A percentile compares a stretch with the other conserved stretches of the same genome.
phyloP scores from a whole-genome alignment of 108 stramenopile species.

The Fragilaria radians region DNA sequence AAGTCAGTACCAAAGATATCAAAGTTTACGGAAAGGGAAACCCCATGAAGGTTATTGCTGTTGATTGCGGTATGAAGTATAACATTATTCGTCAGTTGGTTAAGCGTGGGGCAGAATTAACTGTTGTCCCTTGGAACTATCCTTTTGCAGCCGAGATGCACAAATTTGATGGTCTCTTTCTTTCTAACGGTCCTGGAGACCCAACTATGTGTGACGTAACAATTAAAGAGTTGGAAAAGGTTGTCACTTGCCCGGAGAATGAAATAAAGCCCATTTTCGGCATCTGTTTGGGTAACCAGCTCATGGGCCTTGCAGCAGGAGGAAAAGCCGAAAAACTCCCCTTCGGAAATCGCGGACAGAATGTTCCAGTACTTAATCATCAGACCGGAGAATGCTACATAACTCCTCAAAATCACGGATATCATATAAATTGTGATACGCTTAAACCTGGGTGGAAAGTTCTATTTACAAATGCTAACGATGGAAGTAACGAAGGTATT shows the following conservation, averaged over 20 bases:
- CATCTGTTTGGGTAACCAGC: constrained; percentile 98
- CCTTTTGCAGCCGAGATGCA: constrained; percentile 82
- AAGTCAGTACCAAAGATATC: constrained; percentile 85
- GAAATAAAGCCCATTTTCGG: constrained; percentile 95
- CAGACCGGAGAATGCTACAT: constrained; percentile 95
- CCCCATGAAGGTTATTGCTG: constrained; percentile 83
- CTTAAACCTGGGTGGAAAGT: constrained; percentile 81
- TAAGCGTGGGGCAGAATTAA: constrained; percentile 89
- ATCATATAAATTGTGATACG: constrained; percentile 80
- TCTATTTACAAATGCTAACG: constrained; percentile 98
- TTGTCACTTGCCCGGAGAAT: constrained; percentile 63
- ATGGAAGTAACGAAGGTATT: constrained; percentile 97
- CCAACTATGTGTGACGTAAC: constrained; percentile 88
- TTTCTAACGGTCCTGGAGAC: constrained; percentile 97
- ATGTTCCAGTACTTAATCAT: constrained; percentile 95
- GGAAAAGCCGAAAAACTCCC: constrained; percentile 88
- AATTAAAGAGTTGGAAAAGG: constrained; percentile 69
- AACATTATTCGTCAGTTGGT: constrained; percentile 96
- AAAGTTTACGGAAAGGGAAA: constrained; percentile 89
- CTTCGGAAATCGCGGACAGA: constrained; percentile 97
- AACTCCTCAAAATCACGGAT: constrained; percentile 99
- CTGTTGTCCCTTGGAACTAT: constrained; percentile 93
- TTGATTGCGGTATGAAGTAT: constrained; percentile 98
- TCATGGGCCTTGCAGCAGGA: constrained; percentile 92
- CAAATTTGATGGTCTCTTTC: constrained; percentile 92